phyloP scores from a whole-genome alignment of 164 flowering plant genomes.

The Euptelea pleiosperma region DNA sequence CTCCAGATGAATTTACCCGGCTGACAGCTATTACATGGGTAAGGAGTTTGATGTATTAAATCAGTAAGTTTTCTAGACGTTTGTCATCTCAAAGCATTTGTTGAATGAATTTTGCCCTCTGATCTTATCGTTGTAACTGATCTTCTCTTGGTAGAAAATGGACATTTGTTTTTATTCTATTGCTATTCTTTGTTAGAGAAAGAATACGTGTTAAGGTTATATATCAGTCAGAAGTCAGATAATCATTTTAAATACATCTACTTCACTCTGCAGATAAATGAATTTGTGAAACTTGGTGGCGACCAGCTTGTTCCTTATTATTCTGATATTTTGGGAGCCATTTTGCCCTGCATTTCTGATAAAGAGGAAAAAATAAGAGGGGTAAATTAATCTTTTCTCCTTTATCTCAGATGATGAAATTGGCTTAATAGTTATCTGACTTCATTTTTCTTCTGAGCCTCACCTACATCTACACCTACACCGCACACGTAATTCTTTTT shows the following conservation, averaged over 20 bases:
- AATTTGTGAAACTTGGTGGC: slow-evolving; percentile 97
- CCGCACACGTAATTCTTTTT: background rate
- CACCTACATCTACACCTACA: no score
- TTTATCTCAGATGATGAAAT: background rate
- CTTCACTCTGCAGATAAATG: slow-evolving; percentile 66
- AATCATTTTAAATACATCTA: slow-evolving; percentile 4
- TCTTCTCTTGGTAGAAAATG: background rate
- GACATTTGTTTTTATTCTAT: background rate
- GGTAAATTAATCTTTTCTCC: slow-evolving; percentile 38
- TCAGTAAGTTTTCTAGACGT: background rate
- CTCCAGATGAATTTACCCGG: slow-evolving; percentile 90
- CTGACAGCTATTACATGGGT: slow-evolving; percentile 96
- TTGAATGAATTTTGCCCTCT: background rate
- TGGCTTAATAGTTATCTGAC: background rate
- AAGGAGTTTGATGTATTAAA: slow-evolving; percentile 21
- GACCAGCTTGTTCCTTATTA: slow-evolving; percentile 94
- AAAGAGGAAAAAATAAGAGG: slow-evolving; percentile 94
- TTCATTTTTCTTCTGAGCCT: no score
- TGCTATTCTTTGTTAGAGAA: background rate
- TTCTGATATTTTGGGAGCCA: slow-evolving; percentile 90
- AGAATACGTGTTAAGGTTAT: background rate
- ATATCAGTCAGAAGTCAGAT: background rate
- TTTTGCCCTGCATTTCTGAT: slow-evolving; percentile 94
- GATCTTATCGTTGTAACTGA: background rate
- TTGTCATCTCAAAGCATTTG: background rate